phyloP scores from a whole-genome alignment of 2,329 filamentous ascomycete genomes.

The Clonostachys solani region DNA sequence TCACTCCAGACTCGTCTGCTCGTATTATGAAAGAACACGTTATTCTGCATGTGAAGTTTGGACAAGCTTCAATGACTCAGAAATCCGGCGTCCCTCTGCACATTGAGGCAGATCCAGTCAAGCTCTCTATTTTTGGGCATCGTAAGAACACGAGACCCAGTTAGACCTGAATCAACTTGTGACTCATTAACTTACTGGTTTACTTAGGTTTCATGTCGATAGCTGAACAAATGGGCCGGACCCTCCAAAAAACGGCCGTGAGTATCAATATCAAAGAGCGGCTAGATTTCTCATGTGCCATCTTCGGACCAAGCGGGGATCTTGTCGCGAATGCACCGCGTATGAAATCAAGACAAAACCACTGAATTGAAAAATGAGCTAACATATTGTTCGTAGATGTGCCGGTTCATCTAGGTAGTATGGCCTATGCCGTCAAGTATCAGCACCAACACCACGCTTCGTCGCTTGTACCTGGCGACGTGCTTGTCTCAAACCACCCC shows the following conservation, averaged over 20 bases:
- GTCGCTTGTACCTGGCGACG: slow-evolving; percentile 51
- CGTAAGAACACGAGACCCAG: no score
- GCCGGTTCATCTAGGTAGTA: slow-evolving; percentile 72
- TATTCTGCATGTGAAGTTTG: slow-evolving; percentile 21
- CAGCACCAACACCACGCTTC: slow-evolving; percentile 63
- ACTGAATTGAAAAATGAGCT: no score
- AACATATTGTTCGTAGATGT: no score
- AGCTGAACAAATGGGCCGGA: slow-evolving; percentile 75
- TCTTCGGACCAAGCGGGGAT: slow-evolving; percentile 69
- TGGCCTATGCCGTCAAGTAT: slow-evolving; percentile 70
- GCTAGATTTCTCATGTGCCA: slow-evolving; percentile 72
- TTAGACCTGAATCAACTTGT: no score
- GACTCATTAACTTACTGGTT: no score
- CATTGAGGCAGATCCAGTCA: slow-evolving; percentile 71
- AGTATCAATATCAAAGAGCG: slow-evolving; percentile 76
- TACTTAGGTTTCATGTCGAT: slow-evolving; percentile 88
- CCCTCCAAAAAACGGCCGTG: slow-evolving; percentile 71
- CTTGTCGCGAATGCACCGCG: slow-evolving; percentile 73
- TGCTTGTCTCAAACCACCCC: not conserved
- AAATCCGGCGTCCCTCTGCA: no score
- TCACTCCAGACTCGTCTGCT: slow-evolving; percentile 39
- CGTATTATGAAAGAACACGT: slow-evolving; percentile 26
- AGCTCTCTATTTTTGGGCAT: slow-evolving; percentile 71
- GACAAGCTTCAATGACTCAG: slow-evolving; percentile 1
- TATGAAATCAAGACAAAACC: no score